Percentiles rank a stretch among this genome's conserved stretches.
These are phyloP conservation scores for Ceratobasidium sp. DNA, from an alignment of 1,284 basidiomycete species.

Conservation along the genomic window DNA sequence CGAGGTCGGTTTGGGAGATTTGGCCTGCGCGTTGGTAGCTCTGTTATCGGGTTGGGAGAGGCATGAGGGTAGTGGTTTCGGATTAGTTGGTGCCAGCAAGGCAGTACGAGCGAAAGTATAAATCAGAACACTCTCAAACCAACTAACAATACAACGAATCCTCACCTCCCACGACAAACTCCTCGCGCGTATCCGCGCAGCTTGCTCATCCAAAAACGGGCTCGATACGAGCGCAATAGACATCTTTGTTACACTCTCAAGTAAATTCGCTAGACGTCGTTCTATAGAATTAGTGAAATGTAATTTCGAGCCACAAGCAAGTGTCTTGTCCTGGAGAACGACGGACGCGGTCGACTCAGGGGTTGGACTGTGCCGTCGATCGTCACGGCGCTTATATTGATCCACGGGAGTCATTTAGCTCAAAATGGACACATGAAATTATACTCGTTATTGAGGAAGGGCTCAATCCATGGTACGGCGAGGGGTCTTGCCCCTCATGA, in stretches of 20 bases:
- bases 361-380: slow-evolving; percentile 21
- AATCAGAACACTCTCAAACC: background rate
- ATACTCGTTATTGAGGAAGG: too few relatives aligned
- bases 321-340: background rate
- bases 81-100: background rate
- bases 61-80: slow-evolving; percentile 48
- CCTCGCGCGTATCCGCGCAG: slow-evolving; percentile 88
- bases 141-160: background rate
- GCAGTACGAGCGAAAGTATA: background rate
- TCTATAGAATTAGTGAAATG: background rate
- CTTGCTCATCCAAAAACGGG: slow-evolving; percentile 87
- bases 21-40: slow-evolving; percentile 96
- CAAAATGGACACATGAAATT: too few relatives aligned
- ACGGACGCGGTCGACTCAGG: slow-evolving; percentile 36
- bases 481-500: too few relatives aligned
- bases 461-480: too few relatives aligned
- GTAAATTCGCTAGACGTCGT: too few relatives aligned
- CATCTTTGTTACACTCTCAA: too few relatives aligned
- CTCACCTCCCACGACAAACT: slow-evolving; percentile 96
- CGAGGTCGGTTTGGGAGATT: slow-evolving; percentile 88
- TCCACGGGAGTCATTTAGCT: background rate
- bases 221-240: slow-evolving; percentile 89
- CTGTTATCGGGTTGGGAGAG: slow-evolving; percentile 58
- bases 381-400: slow-evolving; percentile 43
- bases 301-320: too few relatives aligned